Conservation (phyloP, 2,329 filamentous ascomycete genomes). For the Gaeumannomyces sp. region DNA sequence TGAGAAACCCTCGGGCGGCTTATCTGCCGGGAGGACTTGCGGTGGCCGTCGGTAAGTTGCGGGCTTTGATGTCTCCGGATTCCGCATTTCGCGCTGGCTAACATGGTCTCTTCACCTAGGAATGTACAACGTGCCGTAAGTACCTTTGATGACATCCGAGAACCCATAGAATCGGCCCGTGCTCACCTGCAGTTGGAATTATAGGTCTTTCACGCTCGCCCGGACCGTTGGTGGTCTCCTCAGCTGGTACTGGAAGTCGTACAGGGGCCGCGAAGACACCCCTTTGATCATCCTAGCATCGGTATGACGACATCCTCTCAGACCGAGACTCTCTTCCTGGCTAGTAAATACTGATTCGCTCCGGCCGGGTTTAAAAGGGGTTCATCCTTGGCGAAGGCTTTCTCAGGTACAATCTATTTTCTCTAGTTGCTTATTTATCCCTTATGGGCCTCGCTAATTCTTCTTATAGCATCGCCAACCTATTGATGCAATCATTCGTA, state of each 20-base stretch:
- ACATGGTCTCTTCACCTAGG: slow-evolving; percentile 37
- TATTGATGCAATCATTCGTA: slow-evolving; percentile 66
- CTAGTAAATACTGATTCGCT: slow-evolving; percentile 4
- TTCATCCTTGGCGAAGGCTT: slow-evolving; percentile 91
- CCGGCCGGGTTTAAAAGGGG: slow-evolving; percentile 41
- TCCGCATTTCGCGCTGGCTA: neutral
- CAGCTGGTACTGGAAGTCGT: slow-evolving; percentile 70
- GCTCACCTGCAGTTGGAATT: neutral
- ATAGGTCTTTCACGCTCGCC: slow-evolving; percentile 81
- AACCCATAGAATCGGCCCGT: neutral
- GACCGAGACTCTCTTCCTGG: slow-evolving; percentile 19
- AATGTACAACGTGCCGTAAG: slow-evolving; percentile 85
- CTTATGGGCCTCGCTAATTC: neutral
- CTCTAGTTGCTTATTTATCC: neutral
- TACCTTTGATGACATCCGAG: neutral
- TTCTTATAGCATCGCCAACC: slow-evolving; percentile 66
- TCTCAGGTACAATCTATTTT: slow-evolving; percentile 41
- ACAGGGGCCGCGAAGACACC: slow-evolving; percentile 53
- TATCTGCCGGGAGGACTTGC: slow-evolving; percentile 90
- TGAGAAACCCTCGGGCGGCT: slow-evolving; percentile 47
- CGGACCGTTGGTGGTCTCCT: slow-evolving; percentile 70
- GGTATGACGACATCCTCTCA: slow-evolving; percentile 27
- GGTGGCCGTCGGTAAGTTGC: slow-evolving; percentile 72
- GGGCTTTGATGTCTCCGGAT: neutral
- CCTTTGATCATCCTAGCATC: slow-evolving; percentile 83